Conservation (phyloP, 305 asterid genomes). For the Fraxinus nigra region DNA sequence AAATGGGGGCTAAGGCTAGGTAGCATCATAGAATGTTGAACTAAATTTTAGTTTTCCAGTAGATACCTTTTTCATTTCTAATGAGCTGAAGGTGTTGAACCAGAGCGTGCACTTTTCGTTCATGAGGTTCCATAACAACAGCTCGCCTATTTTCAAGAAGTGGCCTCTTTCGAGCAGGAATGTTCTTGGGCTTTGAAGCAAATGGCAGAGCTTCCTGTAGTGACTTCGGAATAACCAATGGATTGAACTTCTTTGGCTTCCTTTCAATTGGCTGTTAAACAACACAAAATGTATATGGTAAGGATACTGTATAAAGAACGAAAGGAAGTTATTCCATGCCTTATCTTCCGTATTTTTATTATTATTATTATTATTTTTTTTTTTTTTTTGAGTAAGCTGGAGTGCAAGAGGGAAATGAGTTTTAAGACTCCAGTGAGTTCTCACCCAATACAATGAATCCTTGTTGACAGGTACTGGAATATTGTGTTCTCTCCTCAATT, state of each 20-base stretch:
- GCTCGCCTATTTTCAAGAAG: slow-evolving; percentile 61
- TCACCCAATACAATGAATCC: slow-evolving; percentile 83
- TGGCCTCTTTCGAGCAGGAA: slow-evolving; percentile 43
- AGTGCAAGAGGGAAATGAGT: neutral
- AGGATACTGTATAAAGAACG: neutral
- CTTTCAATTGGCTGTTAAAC: slow-evolving; percentile 71
- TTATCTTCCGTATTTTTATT: too few species aligned
- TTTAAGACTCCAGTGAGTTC: neutral
- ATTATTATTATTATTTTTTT: neutral
- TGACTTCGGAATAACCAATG: slow-evolving; percentile 74
- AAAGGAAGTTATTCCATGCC: neutral
- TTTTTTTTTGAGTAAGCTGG: neutral
- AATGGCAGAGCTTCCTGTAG: slow-evolving; percentile 74
- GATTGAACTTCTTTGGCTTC: slow-evolving; percentile 77
- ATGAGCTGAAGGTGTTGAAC: slow-evolving; percentile 72
- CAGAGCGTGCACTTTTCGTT: slow-evolving; percentile 61
- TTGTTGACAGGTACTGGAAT: slow-evolving; percentile 73
- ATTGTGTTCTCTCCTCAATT: slow-evolving; percentile 71
- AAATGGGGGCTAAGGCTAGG: too few species aligned
- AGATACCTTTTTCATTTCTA: slow-evolving; percentile 61
- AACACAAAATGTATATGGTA: slow-evolving; percentile 6
- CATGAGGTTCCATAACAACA: slow-evolving; percentile 80
- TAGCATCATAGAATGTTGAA: too few species aligned
- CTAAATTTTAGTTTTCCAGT: neutral
- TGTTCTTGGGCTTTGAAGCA: slow-evolving; percentile 72